phyloP scores from a whole-genome alignment of 1,284 basidiomycete species.

The Boletus sp. region DNA sequence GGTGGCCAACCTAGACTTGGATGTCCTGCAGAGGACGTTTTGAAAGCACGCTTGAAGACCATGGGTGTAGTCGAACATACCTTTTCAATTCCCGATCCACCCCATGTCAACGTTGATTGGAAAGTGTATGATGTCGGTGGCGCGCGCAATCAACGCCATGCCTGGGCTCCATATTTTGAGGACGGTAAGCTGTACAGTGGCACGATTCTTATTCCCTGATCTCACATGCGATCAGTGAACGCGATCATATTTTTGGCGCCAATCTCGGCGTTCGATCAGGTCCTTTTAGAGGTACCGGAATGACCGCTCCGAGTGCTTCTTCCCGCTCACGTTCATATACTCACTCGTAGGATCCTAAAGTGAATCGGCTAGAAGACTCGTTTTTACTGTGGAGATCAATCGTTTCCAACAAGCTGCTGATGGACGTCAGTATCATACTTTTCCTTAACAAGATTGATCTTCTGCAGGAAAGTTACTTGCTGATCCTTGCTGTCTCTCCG shows the following conservation, averaged over 20 bases:
- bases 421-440: slow-evolving; percentile 71
- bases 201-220: background rate
- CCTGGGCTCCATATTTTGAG: slow-evolving; percentile 84
- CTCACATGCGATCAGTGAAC: slow-evolving; percentile 55
- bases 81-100: slow-evolving; percentile 64
- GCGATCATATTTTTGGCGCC: slow-evolving; percentile 85
- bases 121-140: slow-evolving; percentile 84
- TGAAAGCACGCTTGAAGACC: slow-evolving; percentile 72
- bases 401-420: slow-evolving; percentile 68
- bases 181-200: slow-evolving; percentile 54
- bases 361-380: slow-evolving; percentile 79
- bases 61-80: slow-evolving; percentile 78
- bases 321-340: slow-evolving; percentile 9
- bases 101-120: slow-evolving; percentile 67
- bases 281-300: slow-evolving; percentile 64
- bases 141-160: slow-evolving; percentile 71
- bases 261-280: slow-evolving; percentile 83
- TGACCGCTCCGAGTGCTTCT: background rate
- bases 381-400: slow-evolving; percentile 70
- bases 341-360: slow-evolving; percentile 56
- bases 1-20: slow-evolving; percentile 1
- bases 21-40: slow-evolving; percentile 62
- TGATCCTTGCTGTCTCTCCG: background rate
- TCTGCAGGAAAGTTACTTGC: slow-evolving; percentile 51
- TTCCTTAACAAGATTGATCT: slow-evolving; percentile 83